Evolutionary conservation across 2,329 filamentous ascomycete species (phyloP), one percentile per base, ranked within the genome.

Genomic region (Neoscytalidium dimidiatum): DNA sequence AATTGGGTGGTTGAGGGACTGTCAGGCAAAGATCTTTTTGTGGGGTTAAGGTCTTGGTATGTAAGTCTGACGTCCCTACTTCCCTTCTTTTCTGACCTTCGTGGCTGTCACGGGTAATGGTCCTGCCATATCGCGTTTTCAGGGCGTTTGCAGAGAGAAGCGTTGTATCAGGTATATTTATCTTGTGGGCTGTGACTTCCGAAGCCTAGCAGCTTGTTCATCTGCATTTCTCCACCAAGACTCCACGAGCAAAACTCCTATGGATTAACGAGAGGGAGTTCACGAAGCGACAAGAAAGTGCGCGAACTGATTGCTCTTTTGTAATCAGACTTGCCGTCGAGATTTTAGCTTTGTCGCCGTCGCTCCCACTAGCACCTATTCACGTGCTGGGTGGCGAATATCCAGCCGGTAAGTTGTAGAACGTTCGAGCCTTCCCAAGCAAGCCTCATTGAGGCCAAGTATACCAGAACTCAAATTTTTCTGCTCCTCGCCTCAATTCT

Each of bases 351-450:
- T 17, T 6, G 13, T 35, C 7, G 35, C 13, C 17, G 23, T 44
- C n/a, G n/a, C 33, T 58, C 11, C 19, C 14, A 17, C 51, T 35
- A 38, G 14, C 9, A 11, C 19, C n/a, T 9, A 11, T 38, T 58
- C 35, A 29, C 35, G 53, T 58, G 53, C 23, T 23, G 4, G 8
- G 35, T 31, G 53, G 35, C 35, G 53, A 41, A 28, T 21, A 43
- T 58, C 53, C 35, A n/a, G n/a, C 35, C n/a, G 35, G 23, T 41
- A 58, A 29, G 23, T 58, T 58, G 53, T 58, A 58, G 53, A 58
- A 58, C 35, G 35, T 58, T 58, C 53, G 35, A 58, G 19, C 35
- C n/a, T 19, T 31, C 35, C 26, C 4, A 11, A 3, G 23, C 44
- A 48, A 53, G 31, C 49, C 28, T 35, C 3, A 7, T 41, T 29